A percentile compares a stretch with the other conserved stretches of the same genome.
Evolutionary conservation across 345 rosid genomes (phyloP).

Genomic region (Moricandia moricandioides): DNA sequence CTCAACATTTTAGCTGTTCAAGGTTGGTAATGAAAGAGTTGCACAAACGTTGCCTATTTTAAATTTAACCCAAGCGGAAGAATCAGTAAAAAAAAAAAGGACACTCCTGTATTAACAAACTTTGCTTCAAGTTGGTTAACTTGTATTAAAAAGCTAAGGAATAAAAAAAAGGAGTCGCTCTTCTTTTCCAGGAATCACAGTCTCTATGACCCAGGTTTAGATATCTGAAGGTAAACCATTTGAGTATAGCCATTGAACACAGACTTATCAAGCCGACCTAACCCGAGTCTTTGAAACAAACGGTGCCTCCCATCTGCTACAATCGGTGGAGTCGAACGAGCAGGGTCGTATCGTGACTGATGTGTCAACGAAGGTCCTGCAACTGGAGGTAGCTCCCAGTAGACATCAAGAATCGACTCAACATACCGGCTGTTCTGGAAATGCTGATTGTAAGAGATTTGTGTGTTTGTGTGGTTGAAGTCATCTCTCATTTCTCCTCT

Average conservation of each 20-base stretch:
- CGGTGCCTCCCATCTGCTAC: constrained; percentile 88
- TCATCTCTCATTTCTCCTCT: constrained; percentile 86
- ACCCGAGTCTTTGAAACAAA: constrained; percentile 72
- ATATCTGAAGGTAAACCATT: constrained; percentile 88
- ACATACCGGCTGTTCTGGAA: constrained; percentile 76
- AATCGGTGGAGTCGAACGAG: constrained; percentile 65
- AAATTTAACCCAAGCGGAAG: not conserved
- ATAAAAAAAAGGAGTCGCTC: constrained; percentile 2
- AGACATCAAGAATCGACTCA: constrained; percentile 83
- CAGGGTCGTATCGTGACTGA: constrained; percentile 90
- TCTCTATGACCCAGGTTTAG: constrained; percentile 52
- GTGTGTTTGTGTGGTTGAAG: constrained; percentile 74
- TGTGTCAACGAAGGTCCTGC: constrained; percentile 99
- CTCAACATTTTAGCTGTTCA: not conserved
- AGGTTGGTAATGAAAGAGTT: not conserved
- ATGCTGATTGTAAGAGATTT: constrained; percentile 66
- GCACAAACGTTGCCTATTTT: not conserved
- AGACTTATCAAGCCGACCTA: constrained; percentile 64
- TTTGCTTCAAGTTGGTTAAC: not conserved
- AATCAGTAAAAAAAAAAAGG: not conserved
- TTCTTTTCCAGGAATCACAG: constrained; percentile 18
- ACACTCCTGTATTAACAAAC: constrained; percentile 24
- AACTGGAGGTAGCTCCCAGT: constrained; percentile 94
- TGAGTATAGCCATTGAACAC: constrained; percentile 97
- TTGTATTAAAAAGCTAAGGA: not conserved